These are phyloP conservation scores for Babesia caballi DNA, from an alignment of 169 alveolate species.

Conservation along the genomic window DNA sequence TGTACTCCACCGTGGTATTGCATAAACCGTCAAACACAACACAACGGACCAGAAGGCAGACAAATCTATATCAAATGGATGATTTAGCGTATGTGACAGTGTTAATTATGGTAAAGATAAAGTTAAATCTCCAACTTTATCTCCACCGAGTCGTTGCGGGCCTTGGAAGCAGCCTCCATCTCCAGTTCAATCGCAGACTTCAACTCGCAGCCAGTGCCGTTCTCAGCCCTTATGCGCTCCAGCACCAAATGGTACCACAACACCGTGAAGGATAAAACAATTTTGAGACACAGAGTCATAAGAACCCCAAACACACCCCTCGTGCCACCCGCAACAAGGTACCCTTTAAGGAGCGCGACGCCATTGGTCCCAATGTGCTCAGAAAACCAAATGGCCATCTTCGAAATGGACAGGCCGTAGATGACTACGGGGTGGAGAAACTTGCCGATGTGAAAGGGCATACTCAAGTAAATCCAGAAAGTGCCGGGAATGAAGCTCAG, in stretches of 20 bases:
- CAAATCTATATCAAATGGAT: no score
- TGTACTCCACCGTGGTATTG: no score
- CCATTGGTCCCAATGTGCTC: neutral
- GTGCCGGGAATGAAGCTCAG: constrained; percentile 19
- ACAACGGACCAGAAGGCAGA: no score
- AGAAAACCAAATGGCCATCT: neutral
- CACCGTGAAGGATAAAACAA: neutral
- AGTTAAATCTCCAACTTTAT: no score
- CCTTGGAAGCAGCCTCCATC: no score
- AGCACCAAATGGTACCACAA: constrained; percentile 45
- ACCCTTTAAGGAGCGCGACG: neutral
- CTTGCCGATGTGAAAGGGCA: constrained; percentile 9
- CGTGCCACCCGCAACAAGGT: neutral
- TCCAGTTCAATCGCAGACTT: constrained; percentile 44
- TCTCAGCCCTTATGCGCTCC: constrained; percentile 30
- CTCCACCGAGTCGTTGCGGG: no score
- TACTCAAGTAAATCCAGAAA: constrained; percentile 4
- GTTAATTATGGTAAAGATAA: no score
- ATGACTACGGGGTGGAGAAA: constrained; percentile 13
- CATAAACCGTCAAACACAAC: no score
- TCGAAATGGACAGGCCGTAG: constrained; percentile 5
- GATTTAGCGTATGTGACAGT: no score
- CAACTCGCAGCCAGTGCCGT: constrained; percentile 28
- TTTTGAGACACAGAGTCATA: neutral
- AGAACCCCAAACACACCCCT: neutral